These are phyloP conservation scores for Penicillium bialowiezense DNA, from an alignment of 495 filamentous ascomycete species.

Conservation along the genomic window DNA sequence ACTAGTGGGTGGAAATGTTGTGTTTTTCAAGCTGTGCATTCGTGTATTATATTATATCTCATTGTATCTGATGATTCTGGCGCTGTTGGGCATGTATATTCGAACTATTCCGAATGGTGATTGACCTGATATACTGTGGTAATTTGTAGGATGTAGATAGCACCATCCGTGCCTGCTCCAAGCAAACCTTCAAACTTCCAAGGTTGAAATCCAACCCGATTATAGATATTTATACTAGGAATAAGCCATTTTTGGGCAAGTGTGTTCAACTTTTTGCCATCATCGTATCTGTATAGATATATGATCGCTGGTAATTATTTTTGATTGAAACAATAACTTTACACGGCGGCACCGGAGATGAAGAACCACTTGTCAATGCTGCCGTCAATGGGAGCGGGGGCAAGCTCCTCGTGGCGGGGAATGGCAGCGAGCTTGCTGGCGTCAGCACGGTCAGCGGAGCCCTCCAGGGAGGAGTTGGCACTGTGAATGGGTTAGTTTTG, in stretches of 20 bases:
- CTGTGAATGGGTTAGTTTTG: constrained; percentile 46
- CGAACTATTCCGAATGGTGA: neutral
- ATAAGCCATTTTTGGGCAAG: too few relatives aligned
- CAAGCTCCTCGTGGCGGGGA: constrained; percentile 67
- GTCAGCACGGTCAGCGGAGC: constrained; percentile 66
- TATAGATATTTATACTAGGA: too few relatives aligned
- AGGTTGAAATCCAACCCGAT: too few relatives aligned
- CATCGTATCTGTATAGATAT: neutral
- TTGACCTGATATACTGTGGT: neutral
- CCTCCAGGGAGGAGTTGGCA: constrained; percentile 70
- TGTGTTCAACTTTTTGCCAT: neutral
- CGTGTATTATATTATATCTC: constrained; percentile 26
- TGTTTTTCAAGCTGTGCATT: constrained; percentile 20
- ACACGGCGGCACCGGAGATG: constrained; percentile 95
- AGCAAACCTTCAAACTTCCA: too few relatives aligned
- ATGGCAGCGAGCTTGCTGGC: constrained; percentile 65
- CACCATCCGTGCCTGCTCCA: too few relatives aligned
- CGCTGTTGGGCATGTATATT: constrained; percentile 2
- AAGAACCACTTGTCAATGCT: constrained; percentile 99
- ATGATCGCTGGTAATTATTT: neutral
- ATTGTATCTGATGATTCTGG: constrained; percentile 9
- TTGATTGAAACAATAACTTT: constrained; percentile 28
- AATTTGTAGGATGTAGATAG: neutral
- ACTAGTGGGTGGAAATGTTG: constrained; percentile 14
- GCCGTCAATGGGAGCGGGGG: constrained; percentile 86